Evolutionary conservation across 352 stramenopile genomes (phyloP).

Genomic region (Detonula confervacea): DNA sequence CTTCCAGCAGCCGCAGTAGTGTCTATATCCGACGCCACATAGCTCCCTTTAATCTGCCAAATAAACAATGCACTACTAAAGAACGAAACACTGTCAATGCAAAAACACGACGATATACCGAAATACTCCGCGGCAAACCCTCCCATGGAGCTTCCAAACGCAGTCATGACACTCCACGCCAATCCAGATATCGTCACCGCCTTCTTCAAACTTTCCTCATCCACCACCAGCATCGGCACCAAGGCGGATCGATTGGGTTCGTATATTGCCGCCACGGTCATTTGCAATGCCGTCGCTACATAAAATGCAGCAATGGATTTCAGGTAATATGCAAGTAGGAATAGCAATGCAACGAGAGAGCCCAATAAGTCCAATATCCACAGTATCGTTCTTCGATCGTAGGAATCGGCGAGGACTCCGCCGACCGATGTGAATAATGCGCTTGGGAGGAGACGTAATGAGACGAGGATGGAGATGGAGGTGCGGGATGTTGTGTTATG

Average conservation of each 20-base stretch:
- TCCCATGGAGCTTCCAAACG: slow-evolving; percentile 55
- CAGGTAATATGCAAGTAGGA: slow-evolving; percentile 56
- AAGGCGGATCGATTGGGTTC: slow-evolving; percentile 58
- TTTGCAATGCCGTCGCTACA: slow-evolving; percentile 57
- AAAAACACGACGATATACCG: slow-evolving; percentile 67
- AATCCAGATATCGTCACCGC: slow-evolving; percentile 63
- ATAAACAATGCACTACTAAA: slow-evolving; percentile 60
- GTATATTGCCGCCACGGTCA: slow-evolving; percentile 66
- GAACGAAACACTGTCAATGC: slow-evolving; percentile 64
- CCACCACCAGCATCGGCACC: slow-evolving; percentile 61
- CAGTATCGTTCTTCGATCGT: slow-evolving; percentile 68
- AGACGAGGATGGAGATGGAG: slow-evolving; percentile 66
- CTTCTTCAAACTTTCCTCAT: slow-evolving; percentile 66
- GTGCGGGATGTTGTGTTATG: slow-evolving; percentile 37
- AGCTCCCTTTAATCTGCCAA: slow-evolving; percentile 49
- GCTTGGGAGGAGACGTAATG: slow-evolving; percentile 65
- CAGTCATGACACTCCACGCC: slow-evolving; percentile 63
- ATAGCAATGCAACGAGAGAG: slow-evolving; percentile 47
- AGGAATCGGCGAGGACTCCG: slow-evolving; percentile 68
- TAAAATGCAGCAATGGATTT: slow-evolving; percentile 64
- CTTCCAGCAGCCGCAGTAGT: background rate
- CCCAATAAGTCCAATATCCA: slow-evolving; percentile 63
- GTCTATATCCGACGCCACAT: background rate
- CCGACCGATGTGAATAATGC: slow-evolving; percentile 64
- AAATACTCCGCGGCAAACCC: slow-evolving; percentile 46